A percentile compares a stretch with the other conserved stretches of the same genome.
phyloP scores from a whole-genome alignment of 345 rosid species.

The Dovyalis caffra region DNA sequence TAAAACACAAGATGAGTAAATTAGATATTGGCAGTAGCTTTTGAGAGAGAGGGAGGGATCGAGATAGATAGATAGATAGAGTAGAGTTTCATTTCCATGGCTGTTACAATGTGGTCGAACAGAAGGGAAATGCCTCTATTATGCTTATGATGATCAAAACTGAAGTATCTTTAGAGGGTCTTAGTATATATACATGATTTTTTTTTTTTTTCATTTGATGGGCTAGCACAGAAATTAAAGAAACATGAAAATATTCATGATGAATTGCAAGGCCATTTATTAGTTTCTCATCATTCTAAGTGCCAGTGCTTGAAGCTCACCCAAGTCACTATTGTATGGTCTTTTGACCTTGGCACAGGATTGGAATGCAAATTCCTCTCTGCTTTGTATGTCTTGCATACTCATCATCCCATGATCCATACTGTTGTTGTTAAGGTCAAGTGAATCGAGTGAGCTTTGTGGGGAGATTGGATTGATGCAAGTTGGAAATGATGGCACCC shows the following conservation, averaged over 20 bases:
- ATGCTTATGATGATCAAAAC: neutral
- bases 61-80: neutral
- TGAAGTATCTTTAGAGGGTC: slow-evolving; percentile 2
- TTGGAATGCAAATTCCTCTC: slow-evolving; percentile 38
- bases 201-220: neutral
- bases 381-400: slow-evolving; percentile 40
- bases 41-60: neutral
- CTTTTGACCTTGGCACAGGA: slow-evolving; percentile 41
- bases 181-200: slow-evolving; percentile 10
- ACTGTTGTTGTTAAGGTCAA: slow-evolving; percentile 32
- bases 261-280: neutral
- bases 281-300: slow-evolving; percentile 80
- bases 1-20: neutral
- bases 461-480: slow-evolving; percentile 61
- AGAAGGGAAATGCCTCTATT: neutral
- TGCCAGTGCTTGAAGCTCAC: slow-evolving; percentile 89
- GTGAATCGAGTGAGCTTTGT: slow-evolving; percentile 69
- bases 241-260: neutral
- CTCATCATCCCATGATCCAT: slow-evolving; percentile 18
- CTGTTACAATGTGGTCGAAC: neutral
- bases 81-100: slow-evolving; percentile 1
- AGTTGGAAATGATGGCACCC: slow-evolving; percentile 27
- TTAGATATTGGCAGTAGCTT: neutral
- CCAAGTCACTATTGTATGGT: slow-evolving; percentile 44
- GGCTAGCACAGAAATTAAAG: neutral